Evolutionary conservation across 306 rosid species (phyloP).

Genomic region (Clitoria ternatea): DNA sequence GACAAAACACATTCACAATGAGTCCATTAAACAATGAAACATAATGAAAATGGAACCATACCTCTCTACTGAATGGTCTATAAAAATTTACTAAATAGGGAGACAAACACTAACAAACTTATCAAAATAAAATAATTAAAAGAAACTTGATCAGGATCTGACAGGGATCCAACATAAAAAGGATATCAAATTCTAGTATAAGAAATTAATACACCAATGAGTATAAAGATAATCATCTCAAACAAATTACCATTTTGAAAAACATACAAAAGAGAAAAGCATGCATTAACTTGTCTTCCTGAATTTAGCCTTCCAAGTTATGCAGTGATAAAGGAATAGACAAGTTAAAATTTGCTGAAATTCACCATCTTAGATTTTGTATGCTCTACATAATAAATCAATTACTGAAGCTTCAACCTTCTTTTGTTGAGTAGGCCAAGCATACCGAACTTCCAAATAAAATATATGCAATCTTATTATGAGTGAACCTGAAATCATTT

Average conservation of each 20-base stretch:
- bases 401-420: not conserved
- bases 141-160: too few species aligned
- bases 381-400: not conserved
- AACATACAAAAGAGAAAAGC: not conserved
- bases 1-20: too few species aligned
- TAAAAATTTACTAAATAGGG: too few species aligned
- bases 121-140: too few species aligned
- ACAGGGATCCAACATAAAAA: too few species aligned
- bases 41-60: too few species aligned
- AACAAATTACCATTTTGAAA: not conserved
- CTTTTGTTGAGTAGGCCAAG: not conserved
- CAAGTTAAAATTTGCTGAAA: conserved; percentile 9
- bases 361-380: not conserved
- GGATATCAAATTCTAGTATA: too few species aligned
- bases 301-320: not conserved
- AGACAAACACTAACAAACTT: too few species aligned
- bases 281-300: not conserved
- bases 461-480: not conserved
- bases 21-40: too few species aligned
- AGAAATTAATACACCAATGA: too few species aligned
- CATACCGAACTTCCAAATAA: not conserved
- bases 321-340: not conserved
- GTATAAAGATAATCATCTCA: too few species aligned
- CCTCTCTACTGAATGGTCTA: too few species aligned
- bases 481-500: not conserved